phyloP scores from a whole-genome alignment of 768 basidiomycete genomes.

The Naganishia antarctica region DNA sequence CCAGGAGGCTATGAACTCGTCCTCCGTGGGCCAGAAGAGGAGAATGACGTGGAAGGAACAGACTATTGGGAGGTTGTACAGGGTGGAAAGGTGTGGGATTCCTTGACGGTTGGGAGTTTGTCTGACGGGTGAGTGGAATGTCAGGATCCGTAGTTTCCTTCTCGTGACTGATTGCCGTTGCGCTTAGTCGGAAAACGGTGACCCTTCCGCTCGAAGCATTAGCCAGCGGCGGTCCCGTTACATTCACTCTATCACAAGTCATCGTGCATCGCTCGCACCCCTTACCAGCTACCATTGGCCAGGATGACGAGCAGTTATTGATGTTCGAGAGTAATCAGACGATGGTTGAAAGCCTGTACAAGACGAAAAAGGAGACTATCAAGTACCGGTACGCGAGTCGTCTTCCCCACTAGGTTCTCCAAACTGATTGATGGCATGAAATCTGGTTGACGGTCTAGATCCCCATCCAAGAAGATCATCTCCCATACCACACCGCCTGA shows the following conservation, averaged over 20 bases:
- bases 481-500: constrained; percentile 56
- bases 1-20: constrained; percentile 51
- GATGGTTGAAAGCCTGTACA: constrained; percentile 78
- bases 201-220: constrained; percentile 1
- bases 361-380: constrained; percentile 72
- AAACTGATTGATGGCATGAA: neutral
- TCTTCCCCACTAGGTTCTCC: neutral
- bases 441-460: neutral
- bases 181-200: constrained; percentile 32
- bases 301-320: constrained; percentile 72
- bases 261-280: constrained; percentile 73
- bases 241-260: constrained; percentile 71
- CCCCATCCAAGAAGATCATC: constrained; percentile 51
- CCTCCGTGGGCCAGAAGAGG: constrained; percentile 29
- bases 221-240: constrained; percentile 53
- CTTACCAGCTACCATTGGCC: constrained; percentile 67
- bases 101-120: constrained; percentile 24
- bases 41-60: constrained; percentile 35
- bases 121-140: constrained; percentile 18
- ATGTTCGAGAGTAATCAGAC: constrained; percentile 67
- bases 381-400: constrained; percentile 67
- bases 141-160: neutral
- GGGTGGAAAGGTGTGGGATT: constrained; percentile 36
- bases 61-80: constrained; percentile 47
- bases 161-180: constrained; percentile 22